Evolutionary conservation across 306 rosid species (phyloP).

Genomic region (Rosa persica): DNA sequence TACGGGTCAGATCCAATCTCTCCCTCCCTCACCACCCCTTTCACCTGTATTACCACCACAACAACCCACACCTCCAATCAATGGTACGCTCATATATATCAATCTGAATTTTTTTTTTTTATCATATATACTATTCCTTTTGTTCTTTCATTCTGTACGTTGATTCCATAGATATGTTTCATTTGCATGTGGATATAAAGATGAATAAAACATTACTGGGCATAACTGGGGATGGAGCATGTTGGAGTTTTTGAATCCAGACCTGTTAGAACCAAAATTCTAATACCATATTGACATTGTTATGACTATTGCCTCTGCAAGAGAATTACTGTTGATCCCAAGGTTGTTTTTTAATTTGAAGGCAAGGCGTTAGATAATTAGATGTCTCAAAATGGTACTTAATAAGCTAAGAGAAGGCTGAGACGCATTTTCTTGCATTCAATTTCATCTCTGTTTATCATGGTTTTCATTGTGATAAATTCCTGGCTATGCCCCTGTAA

Average conservation of each 20-base stretch:
- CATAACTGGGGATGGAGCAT: background rate
- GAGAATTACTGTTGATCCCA: no score
- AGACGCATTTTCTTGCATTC: background rate
- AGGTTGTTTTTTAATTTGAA: background rate
- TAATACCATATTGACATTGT: no score
- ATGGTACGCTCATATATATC: background rate
- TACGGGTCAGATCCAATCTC: slow-evolving; percentile 46
- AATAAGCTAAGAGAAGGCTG: background rate
- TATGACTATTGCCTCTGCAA: no score
- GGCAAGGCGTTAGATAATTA: background rate
- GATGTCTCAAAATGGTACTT: background rate
- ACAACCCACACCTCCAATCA: slow-evolving; percentile 14
- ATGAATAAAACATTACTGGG: background rate
- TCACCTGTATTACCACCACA: slow-evolving; percentile 15
- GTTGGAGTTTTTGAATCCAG: background rate
- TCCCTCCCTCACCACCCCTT: slow-evolving; percentile 39
- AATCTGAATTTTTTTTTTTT: background rate
- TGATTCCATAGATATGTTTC: background rate
- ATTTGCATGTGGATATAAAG: background rate
- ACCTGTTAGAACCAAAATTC: background rate
- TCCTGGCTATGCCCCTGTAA: background rate
- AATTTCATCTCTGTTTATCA: no score
- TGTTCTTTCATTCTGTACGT: background rate
- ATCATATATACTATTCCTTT: background rate
- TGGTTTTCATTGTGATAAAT: background rate